Evolutionary conservation across 352 stramenopile species (phyloP).

Genomic region (Phytopythium cucurbitacearum): DNA sequence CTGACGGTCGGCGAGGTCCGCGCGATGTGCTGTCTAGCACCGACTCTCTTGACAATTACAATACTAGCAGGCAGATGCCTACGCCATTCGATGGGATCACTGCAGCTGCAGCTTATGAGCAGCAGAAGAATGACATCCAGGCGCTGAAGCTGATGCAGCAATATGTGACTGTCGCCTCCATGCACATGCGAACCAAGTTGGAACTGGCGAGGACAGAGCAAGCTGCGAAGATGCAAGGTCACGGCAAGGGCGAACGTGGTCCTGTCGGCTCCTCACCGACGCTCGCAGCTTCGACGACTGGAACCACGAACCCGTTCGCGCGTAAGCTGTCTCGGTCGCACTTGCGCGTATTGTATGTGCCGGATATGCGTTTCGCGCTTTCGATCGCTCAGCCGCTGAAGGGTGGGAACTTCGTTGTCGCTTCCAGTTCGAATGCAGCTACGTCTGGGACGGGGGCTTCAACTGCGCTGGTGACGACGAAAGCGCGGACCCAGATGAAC

Average conservation of each 20-base stretch:
- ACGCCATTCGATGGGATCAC: background rate
- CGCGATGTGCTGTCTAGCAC: constrained; percentile 59
- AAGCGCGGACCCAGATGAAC: constrained; percentile 1
- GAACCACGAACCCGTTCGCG: constrained; percentile 37
- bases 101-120: constrained; percentile 38
- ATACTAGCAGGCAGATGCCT: constrained; percentile 8
- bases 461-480: constrained; percentile 38
- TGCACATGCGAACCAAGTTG: constrained; percentile 89
- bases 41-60: constrained; percentile 64
- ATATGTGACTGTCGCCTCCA: constrained; percentile 84
- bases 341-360: constrained; percentile 53
- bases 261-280: constrained; percentile 14
- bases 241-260: constrained; percentile 28
- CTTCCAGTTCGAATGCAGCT: constrained; percentile 13
- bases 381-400: constrained; percentile 49
- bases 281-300: constrained; percentile 12
- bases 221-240: constrained; percentile 55
- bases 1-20: constrained; percentile 11
- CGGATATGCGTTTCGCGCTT: constrained; percentile 60
- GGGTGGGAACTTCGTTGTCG: constrained; percentile 33
- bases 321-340: constrained; percentile 58
- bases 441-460: constrained; percentile 17
- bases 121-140: constrained; percentile 73
- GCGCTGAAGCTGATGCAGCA: constrained; percentile 84
- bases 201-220: constrained; percentile 82